phyloP scores from a whole-genome alignment of 805 yeast species.

The Torulaspora microellipsoides region DNA sequence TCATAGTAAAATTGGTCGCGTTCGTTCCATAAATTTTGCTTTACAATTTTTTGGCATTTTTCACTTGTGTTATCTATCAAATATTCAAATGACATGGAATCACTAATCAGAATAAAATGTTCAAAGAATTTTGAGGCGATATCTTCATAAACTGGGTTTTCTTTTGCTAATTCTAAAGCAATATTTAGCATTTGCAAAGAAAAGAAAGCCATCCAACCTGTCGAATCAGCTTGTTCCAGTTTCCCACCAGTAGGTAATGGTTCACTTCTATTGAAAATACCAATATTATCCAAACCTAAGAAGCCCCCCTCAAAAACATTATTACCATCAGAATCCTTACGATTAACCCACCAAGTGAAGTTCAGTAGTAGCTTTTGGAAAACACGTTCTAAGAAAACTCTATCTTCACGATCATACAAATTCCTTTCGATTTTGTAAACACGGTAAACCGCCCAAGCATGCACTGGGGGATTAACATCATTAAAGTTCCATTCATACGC shows the following conservation, averaged over 20 bases:
- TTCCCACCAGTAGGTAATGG: conserved; percentile 89
- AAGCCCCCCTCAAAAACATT: conserved; percentile 94
- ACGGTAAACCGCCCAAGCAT: conserved; percentile 91
- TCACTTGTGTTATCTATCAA: conserved; percentile 31
- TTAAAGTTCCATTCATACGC: conserved; percentile 96
- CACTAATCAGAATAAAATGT: conserved; percentile 86
- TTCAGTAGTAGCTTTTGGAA: conserved; percentile 85
- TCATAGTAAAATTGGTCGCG: conserved; percentile 85
- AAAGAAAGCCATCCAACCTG: conserved; percentile 98
- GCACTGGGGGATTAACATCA: conserved; percentile 97
- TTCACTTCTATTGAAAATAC: conserved; percentile 87
- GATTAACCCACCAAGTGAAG: conserved; percentile 97
- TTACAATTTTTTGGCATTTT: conserved; percentile 41
- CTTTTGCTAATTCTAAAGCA: conserved; percentile 83
- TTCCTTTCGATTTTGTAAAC: conserved; percentile 83
- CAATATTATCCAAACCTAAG: conserved; percentile 87
- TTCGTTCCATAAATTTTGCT: conserved; percentile 82
- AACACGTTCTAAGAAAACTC: conserved; percentile 81
- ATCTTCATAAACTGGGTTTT: conserved; percentile 82
- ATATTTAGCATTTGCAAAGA: conserved; percentile 87
- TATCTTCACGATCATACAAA: conserved; percentile 75
- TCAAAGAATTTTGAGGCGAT: conserved; percentile 93
- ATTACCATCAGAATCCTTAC: conserved; percentile 81
- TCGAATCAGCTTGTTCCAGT: conserved; percentile 89
- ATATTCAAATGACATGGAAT: conserved; percentile 74